Base-by-base conservation (phyloP, 73 alveolate genomes). In the Symbiodinium natans region DNA sequence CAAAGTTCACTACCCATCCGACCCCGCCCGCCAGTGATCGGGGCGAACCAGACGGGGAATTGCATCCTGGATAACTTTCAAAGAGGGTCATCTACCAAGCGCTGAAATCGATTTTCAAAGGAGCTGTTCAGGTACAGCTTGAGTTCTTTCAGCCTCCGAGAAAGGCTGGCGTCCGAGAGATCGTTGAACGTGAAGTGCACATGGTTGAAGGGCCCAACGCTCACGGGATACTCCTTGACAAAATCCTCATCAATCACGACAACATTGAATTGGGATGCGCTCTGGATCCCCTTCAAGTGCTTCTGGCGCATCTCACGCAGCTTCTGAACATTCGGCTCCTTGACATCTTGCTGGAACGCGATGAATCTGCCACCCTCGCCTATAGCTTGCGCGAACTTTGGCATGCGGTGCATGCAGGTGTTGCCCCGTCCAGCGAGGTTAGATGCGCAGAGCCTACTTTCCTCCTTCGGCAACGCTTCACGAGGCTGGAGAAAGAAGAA, bases 21-120 rank as follows among this genome's bases (percentile, higher is more conserved):
- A 88, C 95, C 41, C 56, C 95, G 86, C 73, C 86, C 95, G 38
- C 95, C 95, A 88, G 86, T 88, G 95, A 33, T 88, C 95, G 5
- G 95, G 95, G 33, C 95, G 85, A 21, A 41, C 86, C 74, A 88
- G 75, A 2, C 71, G 46, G 5, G 95, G 95, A 9, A 88, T 21
- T 25, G 19, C 95, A 63, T 87, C 94, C 71, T 86, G 95, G 75
- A 88, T 88, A 34, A 88, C 95, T 31, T 88, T 88, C 95, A 88
- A 31, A 46, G 95, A 88, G 95, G 95, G 41, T 88, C 95, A 19
- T 88, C 73, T 19, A 88, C 95, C 86, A 88, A 68, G n/a, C 80
- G 41, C 36, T 59, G 85, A 73, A 88, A 63, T n/a, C 95, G 95
- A 73, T 88, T 63, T 29, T 88, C 95, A 29, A 88, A 88, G 95